A percentile compares a stretch with the other conserved stretches of the same genome.
Conservation (phyloP, 371 early-diverging fungal species). For the Entomophthora muscae region DNA sequence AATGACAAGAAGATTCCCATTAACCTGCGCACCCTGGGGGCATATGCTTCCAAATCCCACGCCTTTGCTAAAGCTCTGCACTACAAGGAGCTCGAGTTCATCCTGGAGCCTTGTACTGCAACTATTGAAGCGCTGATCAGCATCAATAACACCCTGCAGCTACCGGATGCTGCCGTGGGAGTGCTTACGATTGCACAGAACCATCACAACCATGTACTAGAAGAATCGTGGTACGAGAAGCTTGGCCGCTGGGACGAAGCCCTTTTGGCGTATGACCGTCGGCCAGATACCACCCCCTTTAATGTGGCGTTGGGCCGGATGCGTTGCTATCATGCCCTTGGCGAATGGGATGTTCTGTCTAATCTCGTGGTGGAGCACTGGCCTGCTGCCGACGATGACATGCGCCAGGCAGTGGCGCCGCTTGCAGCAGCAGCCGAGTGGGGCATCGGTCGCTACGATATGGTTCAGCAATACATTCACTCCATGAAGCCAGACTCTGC, state of each 20-base stretch:
- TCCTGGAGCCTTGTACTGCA: constrained; percentile 60
- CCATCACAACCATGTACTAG: constrained; percentile 65
- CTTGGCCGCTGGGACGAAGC: constrained; percentile 93
- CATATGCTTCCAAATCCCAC: constrained; percentile 83
- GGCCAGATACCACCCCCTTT: constrained; percentile 37
- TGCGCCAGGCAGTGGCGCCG: constrained; percentile 53
- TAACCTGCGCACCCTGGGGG: constrained; percentile 74
- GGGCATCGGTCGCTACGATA: constrained; percentile 82
- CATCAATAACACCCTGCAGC: constrained; percentile 88
- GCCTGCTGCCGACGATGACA: constrained; percentile 31
- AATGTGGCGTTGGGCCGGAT: constrained; percentile 72
- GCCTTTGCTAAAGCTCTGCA: constrained; percentile 92
- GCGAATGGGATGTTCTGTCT: constrained; percentile 85
- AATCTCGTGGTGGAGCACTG: constrained; percentile 69
- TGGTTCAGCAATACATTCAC: constrained; percentile 77
- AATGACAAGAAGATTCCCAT: constrained; percentile 91
- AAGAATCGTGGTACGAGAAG: constrained; percentile 89
- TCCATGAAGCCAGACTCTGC: constrained; percentile 59
- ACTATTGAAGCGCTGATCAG: constrained; percentile 85
- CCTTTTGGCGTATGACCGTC: constrained; percentile 65
- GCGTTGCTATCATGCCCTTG: constrained; percentile 80
- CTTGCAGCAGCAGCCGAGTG: constrained; percentile 89
- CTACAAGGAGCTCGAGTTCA: constrained; percentile 93
- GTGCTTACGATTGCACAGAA: constrained; percentile 81
- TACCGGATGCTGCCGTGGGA: constrained; percentile 93